Conservation (phyloP, 805 yeast genomes). For the Metschnikowia corniflorae region DNA sequence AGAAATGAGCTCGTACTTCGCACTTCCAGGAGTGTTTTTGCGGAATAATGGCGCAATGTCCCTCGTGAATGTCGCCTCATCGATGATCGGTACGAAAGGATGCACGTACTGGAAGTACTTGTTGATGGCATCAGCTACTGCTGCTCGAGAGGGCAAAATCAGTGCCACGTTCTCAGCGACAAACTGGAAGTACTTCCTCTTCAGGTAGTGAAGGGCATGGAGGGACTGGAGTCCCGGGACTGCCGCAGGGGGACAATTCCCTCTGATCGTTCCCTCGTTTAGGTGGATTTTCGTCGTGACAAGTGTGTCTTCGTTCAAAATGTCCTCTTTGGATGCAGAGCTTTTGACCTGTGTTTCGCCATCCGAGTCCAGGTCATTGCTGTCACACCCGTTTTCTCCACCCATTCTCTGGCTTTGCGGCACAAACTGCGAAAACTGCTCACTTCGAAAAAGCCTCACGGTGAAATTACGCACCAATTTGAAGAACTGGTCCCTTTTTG, state of each 20-base stretch:
- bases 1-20: constrained; percentile 19
- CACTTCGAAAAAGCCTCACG: constrained; percentile 29
- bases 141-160: constrained; percentile 29
- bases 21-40: constrained; percentile 13
- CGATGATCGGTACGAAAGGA: constrained; percentile 37
- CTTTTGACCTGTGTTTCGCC: constrained; percentile 4
- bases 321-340: constrained; percentile 14
- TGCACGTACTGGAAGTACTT: constrained; percentile 38
- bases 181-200: constrained; percentile 24
- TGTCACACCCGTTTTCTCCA: background rate
- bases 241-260: constrained; percentile 1
- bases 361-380: background rate
- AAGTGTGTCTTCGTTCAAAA: constrained; percentile 27
- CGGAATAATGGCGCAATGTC: constrained; percentile 26
- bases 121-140: constrained; percentile 24
- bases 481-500: constrained; percentile 39
- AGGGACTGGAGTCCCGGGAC: constrained; percentile 20
- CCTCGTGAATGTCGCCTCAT: constrained; percentile 24
- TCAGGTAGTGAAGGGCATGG: constrained; percentile 18
- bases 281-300: constrained; percentile 26
- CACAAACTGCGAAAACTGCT: constrained; percentile 32
- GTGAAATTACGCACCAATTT: constrained; percentile 36
- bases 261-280: too few relatives aligned
- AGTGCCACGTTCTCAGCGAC: constrained; percentile 27
- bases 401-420: constrained; percentile 4